Conservation (phyloP, 306 rosid genomes). For the Quercus engelmannii region DNA sequence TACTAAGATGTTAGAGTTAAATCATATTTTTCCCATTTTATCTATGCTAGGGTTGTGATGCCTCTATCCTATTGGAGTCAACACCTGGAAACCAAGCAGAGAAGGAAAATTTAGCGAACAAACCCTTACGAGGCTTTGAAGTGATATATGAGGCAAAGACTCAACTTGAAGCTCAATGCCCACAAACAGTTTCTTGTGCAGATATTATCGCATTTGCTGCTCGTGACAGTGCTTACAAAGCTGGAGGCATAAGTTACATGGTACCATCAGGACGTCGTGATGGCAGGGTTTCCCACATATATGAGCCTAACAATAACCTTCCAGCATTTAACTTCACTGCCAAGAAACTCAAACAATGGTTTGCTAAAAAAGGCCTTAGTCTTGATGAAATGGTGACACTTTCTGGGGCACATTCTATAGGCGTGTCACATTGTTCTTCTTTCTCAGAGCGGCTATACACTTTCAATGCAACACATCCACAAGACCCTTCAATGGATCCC, state of each 20-base stretch:
- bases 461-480: not conserved
- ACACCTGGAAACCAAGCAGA: slow-evolving; percentile 24
- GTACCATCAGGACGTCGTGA: slow-evolving; percentile 13
- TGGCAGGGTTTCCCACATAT: not conserved
- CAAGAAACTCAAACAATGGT: not conserved
- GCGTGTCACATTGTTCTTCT: not conserved
- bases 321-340: not conserved
- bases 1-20: too few relatives aligned
- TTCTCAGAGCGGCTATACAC: not conserved
- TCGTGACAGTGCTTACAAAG: slow-evolving; percentile 22
- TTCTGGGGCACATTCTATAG: slow-evolving; percentile 13
- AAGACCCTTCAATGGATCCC: not conserved
- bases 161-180: slow-evolving; percentile 33
- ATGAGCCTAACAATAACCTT: not conserved
- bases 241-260: not conserved
- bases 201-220: slow-evolving; percentile 45
- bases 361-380: not conserved
- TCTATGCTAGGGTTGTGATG: slow-evolving; percentile 38
- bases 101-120: slow-evolving; percentile 31
- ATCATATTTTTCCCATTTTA: not conserved
- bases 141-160: slow-evolving; percentile 39
- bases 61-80: slow-evolving; percentile 31
- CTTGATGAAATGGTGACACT: slow-evolving; percentile 16
- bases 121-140: slow-evolving; percentile 36
- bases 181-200: slow-evolving; percentile 38